Evolutionary conservation across 2,329 filamentous ascomycete species (phyloP), one percentile per base, ranked within the genome.

Genomic region (Diaporthe aspalathi): DNA sequence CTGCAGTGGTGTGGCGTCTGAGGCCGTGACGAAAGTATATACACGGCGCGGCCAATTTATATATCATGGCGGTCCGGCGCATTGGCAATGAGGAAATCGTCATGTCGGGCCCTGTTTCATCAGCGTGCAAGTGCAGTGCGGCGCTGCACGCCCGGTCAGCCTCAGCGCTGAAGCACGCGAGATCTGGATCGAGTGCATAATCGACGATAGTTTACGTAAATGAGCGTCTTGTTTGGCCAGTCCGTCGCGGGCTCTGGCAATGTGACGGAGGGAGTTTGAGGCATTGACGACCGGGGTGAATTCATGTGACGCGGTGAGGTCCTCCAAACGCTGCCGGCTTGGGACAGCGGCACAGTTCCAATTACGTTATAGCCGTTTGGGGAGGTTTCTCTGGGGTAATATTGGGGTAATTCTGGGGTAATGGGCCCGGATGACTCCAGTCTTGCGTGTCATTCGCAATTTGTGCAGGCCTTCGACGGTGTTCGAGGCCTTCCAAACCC

Each of bases 361-460:
- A 71, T 73, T 73, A 73, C 71, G 71, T 73, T 68, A 52, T 73
- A 72, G 65, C 56, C 68, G 50, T 67, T 53, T 65, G 56, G 47
- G 16, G 22, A 32, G 27, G 52, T 68, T 73, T 71, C 69, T 60
- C 63, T 56, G 63, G 68, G 68, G 68, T 70, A 70, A 70, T 67
- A 67, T 56, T 70, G 68, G 71, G 68, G 71, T 73, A 73, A 73
- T 73, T 45, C 65, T 68, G 68, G 63, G 68, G 71, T 73, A 73
- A 71, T 73, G 43, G 40, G 27, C 32, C 53, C 53, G 29, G 27
- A 54, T 60, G 67, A 68, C 53, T 60, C 40, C 53, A 60, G 38
- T 68, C 53, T 50, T 60, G 67, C 45, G 60, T 65, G 60, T 65
- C 67, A 68, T 57, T 67, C 52, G 67, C 53, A 49, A 60, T 40